These are phyloP conservation scores for Lantana camara DNA, from an alignment of 257 asterid genomes.

Conservation along the genomic window DNA sequence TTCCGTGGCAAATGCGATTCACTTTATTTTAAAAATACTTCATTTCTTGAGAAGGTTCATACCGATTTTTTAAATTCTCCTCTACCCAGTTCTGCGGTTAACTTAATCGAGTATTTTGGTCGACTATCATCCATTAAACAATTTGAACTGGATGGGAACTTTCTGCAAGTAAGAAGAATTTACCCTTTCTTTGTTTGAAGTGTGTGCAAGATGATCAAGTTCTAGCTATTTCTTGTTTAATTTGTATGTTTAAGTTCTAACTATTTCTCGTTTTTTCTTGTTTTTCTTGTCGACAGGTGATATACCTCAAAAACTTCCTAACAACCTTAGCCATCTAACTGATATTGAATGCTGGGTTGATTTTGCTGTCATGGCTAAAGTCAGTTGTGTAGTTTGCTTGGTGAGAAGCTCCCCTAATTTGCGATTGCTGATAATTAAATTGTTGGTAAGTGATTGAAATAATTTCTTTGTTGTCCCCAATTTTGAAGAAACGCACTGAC, in stretches of 20 bases:
- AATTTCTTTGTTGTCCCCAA: background rate
- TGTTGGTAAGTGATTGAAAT: background rate
- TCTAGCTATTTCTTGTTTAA: background rate
- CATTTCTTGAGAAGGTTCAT: background rate
- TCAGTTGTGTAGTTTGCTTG: background rate
- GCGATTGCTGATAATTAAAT: background rate
- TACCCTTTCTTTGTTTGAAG: background rate
- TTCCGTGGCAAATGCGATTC: background rate
- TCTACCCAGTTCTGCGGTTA: background rate
- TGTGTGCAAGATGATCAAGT: no score
- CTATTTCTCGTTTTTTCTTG: background rate
- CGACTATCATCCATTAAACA: background rate
- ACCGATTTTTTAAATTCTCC: background rate
- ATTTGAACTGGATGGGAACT: background rate
- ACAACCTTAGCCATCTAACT: background rate
- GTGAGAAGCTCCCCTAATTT: conserved; percentile 11
- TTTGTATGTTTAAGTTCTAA: background rate
- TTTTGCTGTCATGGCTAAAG: background rate
- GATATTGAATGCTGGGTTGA: background rate
- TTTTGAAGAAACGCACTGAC: no score
- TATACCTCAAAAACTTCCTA: background rate
- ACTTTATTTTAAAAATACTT: background rate
- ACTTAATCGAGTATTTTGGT: background rate
- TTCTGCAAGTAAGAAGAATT: background rate
- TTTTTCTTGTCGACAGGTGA: background rate